phyloP scores from a whole-genome alignment of 2,329 filamentous ascomycete genomes.

The Blastomyces percursus region DNA sequence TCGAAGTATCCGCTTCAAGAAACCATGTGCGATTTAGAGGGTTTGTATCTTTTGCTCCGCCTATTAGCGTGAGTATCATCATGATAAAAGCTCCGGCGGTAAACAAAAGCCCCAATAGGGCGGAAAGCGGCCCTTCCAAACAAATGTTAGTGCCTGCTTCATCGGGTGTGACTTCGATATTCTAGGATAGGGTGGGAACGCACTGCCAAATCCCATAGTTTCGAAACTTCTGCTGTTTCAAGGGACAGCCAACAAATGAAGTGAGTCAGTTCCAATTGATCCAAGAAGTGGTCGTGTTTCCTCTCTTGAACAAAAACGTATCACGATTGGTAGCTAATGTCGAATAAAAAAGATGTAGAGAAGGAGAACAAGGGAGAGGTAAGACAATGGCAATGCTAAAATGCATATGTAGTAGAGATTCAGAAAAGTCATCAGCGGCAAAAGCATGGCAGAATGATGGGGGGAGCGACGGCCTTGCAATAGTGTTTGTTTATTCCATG shows the following conservation, averaged over 20 bases:
- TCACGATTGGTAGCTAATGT: not conserved
- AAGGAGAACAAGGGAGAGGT: not conserved
- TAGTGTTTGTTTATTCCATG: not conserved
- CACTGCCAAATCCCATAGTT: not conserved
- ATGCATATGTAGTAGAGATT: not conserved
- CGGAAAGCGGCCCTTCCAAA: slow-evolving; percentile 43
- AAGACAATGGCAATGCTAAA: not conserved
- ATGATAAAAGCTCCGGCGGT: slow-evolving; percentile 52
- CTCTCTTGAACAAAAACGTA: not conserved
- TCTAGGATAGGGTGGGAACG: not conserved
- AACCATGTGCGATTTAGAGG: slow-evolving; percentile 73
- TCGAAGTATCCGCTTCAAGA: slow-evolving; percentile 64
- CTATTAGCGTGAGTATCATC: slow-evolving; percentile 56
- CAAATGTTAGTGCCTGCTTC: not conserved
- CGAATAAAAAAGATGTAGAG: not conserved
- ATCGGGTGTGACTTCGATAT: not conserved
- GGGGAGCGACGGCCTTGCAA: not conserved
- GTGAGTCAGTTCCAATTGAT: not conserved
- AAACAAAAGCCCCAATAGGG: slow-evolving; percentile 49
- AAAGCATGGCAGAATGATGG: not conserved
- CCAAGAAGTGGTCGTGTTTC: not conserved
- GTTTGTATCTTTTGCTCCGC: slow-evolving; percentile 43
- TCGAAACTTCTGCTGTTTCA: not conserved
- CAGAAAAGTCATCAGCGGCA: not conserved
- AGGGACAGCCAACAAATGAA: not conserved